Percentiles rank a stretch among this genome's conserved stretches.
Conservation (phyloP, 1,139 yeast species). For the Pneumocystis sp. region DNA sequence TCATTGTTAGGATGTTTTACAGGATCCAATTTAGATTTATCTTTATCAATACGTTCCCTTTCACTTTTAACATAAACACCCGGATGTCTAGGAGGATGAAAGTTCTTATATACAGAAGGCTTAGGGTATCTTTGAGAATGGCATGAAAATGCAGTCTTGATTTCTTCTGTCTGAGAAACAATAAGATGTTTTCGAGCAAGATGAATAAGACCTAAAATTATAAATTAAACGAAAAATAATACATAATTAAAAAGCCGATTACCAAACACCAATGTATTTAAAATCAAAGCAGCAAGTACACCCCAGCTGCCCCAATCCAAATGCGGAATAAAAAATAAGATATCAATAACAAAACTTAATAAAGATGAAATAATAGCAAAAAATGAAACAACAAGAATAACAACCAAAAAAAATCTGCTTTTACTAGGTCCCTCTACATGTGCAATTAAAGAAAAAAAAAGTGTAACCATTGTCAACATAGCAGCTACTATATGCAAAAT, state of each 20-base stretch:
- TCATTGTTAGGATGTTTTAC: background rate
- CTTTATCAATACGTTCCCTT: background rate
- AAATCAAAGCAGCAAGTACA: conserved; percentile 31
- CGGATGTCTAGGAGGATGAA: background rate
- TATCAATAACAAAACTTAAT: conserved; percentile 40
- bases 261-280: conserved; percentile 27
- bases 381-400: conserved; percentile 30
- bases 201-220: background rate
- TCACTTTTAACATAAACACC: background rate
- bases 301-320: conserved; percentile 45
- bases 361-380: conserved; percentile 36
- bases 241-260: background rate
- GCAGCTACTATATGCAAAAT: conserved; percentile 73
- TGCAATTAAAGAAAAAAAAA: conserved; percentile 22
- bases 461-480: conserved; percentile 50
- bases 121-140: background rate
- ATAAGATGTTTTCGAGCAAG: background rate
- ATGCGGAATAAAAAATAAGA: conserved; percentile 38
- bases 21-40: background rate
- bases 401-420: background rate
- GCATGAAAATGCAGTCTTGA: background rate
- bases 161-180: background rate
- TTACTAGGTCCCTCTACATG: background rate
- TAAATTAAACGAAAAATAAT: background rate
- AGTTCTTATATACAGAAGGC: background rate